Base-by-base conservation (phyloP, 1,284 basidiomycete genomes). In the Blastosporella zonata region DNA sequence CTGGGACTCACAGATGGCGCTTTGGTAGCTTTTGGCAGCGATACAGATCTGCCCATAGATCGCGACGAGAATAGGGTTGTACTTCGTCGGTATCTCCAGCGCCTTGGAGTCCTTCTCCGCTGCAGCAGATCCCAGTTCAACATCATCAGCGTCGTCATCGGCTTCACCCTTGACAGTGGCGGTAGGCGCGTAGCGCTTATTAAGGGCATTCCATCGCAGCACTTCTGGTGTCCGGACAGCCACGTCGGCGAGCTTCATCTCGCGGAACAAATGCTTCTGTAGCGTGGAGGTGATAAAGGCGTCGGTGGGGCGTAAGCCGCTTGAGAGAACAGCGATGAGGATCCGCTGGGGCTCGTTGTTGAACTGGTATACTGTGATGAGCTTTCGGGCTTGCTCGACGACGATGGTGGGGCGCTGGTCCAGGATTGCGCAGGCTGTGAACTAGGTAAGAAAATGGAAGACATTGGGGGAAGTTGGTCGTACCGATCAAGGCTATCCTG, bases 41-140 rank as follows among this genome's bases (percentile, higher is more conserved):
- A 93, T 78, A 63, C 93, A 87, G 53, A 95, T 80, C 62, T 91
- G 89, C 0, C 91, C 93, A 63, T 97, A 97, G n/a, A 93, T 72
- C 1, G 87, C 74, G 27, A 91, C 78, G 46, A 84, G 75, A 18
- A 88, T 68, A 0, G 94, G 90, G 53, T 89, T 93, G 25, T 78
- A 68, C 62, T 84, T 87, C 6, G 76, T 89, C 0, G 91, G 91
- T 36, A 82, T 65, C 48, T 63, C 61, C 23, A 47, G 43, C 46
- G 47, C 49, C 46, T 34, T 51, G 12, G 34, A 37, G 35, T 55
- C 52, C 42, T 55, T 58, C 15, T 59, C 56, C 9, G 45, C 45
- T 13, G 7, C 29, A 6, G 41, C 44, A 18, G 36, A 43, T 37
- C 7, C 9, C 36, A 20, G 23, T 22, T 52, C 57, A 34, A 44